A percentile compares a stretch with the other conserved stretches of the same genome.
Evolutionary conservation across 2,329 filamentous ascomycete species (phyloP).

Genomic region (Venturia carpophila): DNA sequence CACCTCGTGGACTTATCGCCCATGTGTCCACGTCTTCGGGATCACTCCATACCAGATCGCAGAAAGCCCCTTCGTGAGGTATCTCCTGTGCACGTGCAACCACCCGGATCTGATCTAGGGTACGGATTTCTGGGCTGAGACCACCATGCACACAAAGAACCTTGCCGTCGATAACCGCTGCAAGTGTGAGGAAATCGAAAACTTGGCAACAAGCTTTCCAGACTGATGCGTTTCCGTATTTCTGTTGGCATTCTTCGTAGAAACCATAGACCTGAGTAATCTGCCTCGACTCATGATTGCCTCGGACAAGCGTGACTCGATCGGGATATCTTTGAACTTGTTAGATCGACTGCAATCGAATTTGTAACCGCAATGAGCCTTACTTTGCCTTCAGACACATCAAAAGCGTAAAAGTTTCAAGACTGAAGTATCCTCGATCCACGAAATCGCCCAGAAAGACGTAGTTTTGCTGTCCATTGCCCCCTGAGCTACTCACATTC

Average conservation of each 20-base stretch:
- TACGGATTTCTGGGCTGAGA: slow-evolving; percentile 91
- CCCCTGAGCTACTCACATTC: slow-evolving; percentile 31
- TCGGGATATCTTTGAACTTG: slow-evolving; percentile 53
- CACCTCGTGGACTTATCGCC: slow-evolving; percentile 61
- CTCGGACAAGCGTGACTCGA: slow-evolving; percentile 63
- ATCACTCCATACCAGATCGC: slow-evolving; percentile 91
- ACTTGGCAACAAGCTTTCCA: slow-evolving; percentile 99
- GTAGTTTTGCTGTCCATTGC: slow-evolving; percentile 59
- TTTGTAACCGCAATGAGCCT: slow-evolving; percentile 23
- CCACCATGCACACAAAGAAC: slow-evolving; percentile 98
- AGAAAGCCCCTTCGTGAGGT: slow-evolving; percentile 96
- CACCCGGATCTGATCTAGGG: slow-evolving; percentile 80
- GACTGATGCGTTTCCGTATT: slow-evolving; percentile 98
- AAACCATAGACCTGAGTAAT: slow-evolving; percentile 99
- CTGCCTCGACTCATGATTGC: slow-evolving; percentile 94
- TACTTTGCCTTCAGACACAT: slow-evolving; percentile 67
- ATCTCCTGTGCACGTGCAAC: slow-evolving; percentile 83
- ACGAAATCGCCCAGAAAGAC: slow-evolving; percentile 68
- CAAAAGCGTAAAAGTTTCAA: slow-evolving; percentile 65
- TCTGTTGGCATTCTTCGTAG: slow-evolving; percentile 97
- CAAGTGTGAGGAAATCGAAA: slow-evolving; percentile 96
- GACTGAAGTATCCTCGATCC: slow-evolving; percentile 64
- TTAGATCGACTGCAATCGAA: slow-evolving; percentile 17
- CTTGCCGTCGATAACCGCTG: slow-evolving; percentile 96
- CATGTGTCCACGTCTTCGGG: slow-evolving; percentile 63